These are phyloP conservation scores for Apiotrichum laibachii DNA, from an alignment of 1,284 basidiomycete species.

Conservation along the genomic window DNA sequence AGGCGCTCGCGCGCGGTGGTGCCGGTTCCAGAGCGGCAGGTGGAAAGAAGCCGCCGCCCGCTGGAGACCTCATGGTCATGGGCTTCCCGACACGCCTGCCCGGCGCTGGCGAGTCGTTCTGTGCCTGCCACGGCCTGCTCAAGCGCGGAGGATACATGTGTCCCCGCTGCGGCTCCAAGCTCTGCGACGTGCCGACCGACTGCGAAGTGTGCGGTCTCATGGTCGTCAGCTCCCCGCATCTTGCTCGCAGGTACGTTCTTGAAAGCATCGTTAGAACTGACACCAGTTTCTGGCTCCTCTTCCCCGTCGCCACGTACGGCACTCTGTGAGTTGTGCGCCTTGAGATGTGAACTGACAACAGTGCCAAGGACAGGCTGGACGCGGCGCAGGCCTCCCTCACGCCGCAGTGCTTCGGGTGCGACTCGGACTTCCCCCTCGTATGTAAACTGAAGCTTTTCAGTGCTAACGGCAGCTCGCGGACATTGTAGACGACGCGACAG, in stretches of 20 bases:
- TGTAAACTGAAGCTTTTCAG: constrained; percentile 4
- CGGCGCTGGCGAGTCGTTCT: constrained; percentile 75
- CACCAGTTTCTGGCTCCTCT: constrained; percentile 48
- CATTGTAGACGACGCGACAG: constrained; percentile 41
- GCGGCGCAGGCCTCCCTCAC: constrained; percentile 52
- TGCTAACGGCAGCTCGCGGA: constrained; percentile 1
- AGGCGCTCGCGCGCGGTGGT: constrained; percentile 56
- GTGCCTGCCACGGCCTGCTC: constrained; percentile 88
- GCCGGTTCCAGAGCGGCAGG: constrained; percentile 1
- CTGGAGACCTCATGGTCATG: constrained; percentile 96
- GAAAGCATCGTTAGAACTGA: neutral
- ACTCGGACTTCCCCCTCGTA: constrained; percentile 58
- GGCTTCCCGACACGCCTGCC: constrained; percentile 93
- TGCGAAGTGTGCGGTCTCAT: constrained; percentile 96
- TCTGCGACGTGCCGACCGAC: constrained; percentile 98
- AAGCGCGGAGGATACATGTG: constrained; percentile 90
- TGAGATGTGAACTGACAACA: too few species aligned
- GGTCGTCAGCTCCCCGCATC: constrained; percentile 94
- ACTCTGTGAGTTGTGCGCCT: constrained; percentile 13
- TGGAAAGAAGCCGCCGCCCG: constrained; percentile 56
- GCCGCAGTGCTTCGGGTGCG: constrained; percentile 67
- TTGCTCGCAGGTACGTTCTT: constrained; percentile 74
- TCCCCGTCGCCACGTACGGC: constrained; percentile 40
- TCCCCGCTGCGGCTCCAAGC: constrained; percentile 84
- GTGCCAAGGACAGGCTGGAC: constrained; percentile 8